Conservation (phyloP, 441 rosid species). For the Populus tomentosa region DNA sequence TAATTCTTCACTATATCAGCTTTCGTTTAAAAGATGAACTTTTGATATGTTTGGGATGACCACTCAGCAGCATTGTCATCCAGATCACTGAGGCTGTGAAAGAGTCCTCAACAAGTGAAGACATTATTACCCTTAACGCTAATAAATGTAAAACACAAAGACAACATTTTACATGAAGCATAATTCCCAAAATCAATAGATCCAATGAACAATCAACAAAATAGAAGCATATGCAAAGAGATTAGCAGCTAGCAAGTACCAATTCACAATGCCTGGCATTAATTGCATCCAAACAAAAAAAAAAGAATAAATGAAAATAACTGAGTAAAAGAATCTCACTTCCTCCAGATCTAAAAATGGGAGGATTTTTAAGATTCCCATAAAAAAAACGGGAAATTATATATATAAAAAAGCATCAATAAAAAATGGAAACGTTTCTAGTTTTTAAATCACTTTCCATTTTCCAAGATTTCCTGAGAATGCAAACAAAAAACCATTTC, state of each 20-base stretch:
- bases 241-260: neutral
- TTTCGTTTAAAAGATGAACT: too few relatives aligned
- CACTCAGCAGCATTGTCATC: neutral
- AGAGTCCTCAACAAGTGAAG: neutral
- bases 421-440: conserved; percentile 10
- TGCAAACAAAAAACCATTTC: conserved; percentile 20
- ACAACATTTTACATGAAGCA: neutral
- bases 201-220: conserved; percentile 2
- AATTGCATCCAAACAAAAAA: neutral
- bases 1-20: neutral
- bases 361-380: neutral
- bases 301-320: neutral
- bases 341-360: conserved; percentile 26
- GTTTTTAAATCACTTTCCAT: conserved; percentile 9
- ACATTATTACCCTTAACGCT: neutral
- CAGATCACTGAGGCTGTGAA: neutral
- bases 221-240: neutral
- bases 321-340: neutral
- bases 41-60: neutral
- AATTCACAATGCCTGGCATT: neutral
- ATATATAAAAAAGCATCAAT: neutral
- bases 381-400: neutral
- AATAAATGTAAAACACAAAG: neutral
- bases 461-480: conserved; percentile 16
- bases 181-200: conserved; percentile 4